Evolutionary conservation across 495 filamentous ascomycete species (phyloP).

Genomic region (Aspergillus avenaceus): DNA sequence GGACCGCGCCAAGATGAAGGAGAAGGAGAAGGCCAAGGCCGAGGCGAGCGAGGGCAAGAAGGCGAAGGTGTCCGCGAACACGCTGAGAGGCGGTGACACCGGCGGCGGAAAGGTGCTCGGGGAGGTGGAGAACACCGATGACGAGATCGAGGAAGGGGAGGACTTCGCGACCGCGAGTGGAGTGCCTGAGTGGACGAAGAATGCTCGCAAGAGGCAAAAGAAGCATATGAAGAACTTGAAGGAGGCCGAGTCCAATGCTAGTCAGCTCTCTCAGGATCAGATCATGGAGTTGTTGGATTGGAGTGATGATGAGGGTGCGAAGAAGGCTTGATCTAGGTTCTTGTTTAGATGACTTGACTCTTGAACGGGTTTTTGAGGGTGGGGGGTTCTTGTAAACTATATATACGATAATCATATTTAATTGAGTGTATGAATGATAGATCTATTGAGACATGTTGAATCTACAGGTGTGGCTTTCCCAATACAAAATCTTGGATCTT

Average conservation of each 20-base stretch:
- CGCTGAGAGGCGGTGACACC: conserved; percentile 52
- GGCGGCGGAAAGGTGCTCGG: conserved; percentile 39
- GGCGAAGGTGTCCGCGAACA: conserved; percentile 56
- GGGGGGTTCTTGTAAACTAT: neutral
- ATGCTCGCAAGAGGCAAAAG: conserved; percentile 60
- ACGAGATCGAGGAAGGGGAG: conserved; percentile 61
- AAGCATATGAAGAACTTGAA: conserved; percentile 51
- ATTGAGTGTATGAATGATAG: neutral
- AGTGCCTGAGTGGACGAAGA: conserved; percentile 46
- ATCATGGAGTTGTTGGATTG: conserved; percentile 66
- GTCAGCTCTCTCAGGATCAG: conserved; percentile 44
- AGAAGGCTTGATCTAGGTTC: conserved; percentile 12
- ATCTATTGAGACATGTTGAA: neutral
- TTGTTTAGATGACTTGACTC: neutral
- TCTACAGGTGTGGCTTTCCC: too few species aligned
- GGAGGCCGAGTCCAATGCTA: conserved; percentile 44
- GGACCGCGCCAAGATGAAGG: conserved; percentile 48
- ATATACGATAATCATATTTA: neutral
- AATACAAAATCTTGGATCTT: too few species aligned
- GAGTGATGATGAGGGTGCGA: conserved; percentile 42
- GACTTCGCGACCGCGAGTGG: conserved; percentile 41
- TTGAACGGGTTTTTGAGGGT: neutral
- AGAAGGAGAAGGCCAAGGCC: conserved; percentile 41
- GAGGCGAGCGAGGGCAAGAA: conserved; percentile 44
- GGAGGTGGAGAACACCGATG: conserved; percentile 43